Base-by-base conservation (phyloP, 2,329 filamentous ascomycete genomes). In the Ceratocystis cacaofunesta region DNA sequence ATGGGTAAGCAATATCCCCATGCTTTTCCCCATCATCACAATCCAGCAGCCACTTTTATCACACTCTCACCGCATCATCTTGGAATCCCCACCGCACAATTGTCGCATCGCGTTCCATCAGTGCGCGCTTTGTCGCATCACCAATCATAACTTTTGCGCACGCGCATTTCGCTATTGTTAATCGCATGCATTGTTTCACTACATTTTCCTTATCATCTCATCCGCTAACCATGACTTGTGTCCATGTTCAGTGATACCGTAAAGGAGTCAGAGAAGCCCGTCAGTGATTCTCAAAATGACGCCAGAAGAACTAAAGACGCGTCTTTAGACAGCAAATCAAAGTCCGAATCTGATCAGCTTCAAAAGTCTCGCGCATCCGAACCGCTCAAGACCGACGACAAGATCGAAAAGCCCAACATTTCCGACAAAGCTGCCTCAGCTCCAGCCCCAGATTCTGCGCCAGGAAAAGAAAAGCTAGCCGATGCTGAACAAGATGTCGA, bases 1-100 rank as follows among this genome's bases (percentile, higher is more conserved):
- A 64, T 64, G 63, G 63, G 63, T 64, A 64, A 64, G 63, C 63
- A 60, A 64, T 64, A 64, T 64, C n/a, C 52, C 46, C 58, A 61
- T 65, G 57, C 57, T 65, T 65, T 50, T 65, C 58, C 61, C 64
- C 64, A 65, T 65, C 57, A 65, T 19, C 64, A 61, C 58, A 41
- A 36, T 7, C 19, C 25, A 30, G 4, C 22, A n/a, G 41, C 7
- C 30, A 28, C 43, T 43, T 28, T 25, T 15, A 5, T 52, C 48
- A n/a, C 22, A 22, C 48, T 22, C 48, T 8, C 48, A 25, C 28
- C 48, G 48, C 22, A 28, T 52, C 15, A 22, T 52, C 7, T 52
- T 12, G 22, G 8, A 41, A 41, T 41, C 36, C 12, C 36, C 1
- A 41, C 36, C 36, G 10, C 10, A 41, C 3, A 15, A 41, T 41